phyloP scores from a whole-genome alignment of 176 grass and related monocot species.

The Oryza longistaminata region DNA sequence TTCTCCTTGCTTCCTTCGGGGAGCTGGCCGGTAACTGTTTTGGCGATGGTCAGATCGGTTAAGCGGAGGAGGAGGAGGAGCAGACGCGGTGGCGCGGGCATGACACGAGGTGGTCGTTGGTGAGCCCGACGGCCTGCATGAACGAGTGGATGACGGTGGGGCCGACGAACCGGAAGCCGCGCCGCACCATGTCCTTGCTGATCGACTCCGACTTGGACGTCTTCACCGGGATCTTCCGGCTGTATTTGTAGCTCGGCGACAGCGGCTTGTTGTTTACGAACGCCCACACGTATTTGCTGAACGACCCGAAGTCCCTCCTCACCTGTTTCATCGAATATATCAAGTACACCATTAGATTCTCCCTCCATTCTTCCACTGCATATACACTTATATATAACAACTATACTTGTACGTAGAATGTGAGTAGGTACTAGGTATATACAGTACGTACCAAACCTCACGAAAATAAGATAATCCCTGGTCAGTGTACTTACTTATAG shows the following conservation, averaged over 20 bases:
- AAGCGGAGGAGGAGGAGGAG: not conserved
- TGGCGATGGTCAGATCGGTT: constrained; percentile 5
- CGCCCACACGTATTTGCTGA: constrained; percentile 82
- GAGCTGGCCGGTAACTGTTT: not conserved
- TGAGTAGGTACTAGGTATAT: not conserved
- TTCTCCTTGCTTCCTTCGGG: not conserved
- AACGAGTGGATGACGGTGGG: constrained; percentile 93
- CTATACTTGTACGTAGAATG: constrained; percentile 9
- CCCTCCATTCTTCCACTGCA: not conserved
- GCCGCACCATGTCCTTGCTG: constrained; percentile 98
- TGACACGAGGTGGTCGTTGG: constrained; percentile 94
- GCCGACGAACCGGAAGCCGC: constrained; percentile 83
- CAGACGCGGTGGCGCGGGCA: constrained; percentile 85
- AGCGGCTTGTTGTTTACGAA: constrained; percentile 90
- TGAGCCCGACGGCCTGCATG: constrained; percentile 95
- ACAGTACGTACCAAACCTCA: not conserved
- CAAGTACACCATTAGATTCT: not conserved
- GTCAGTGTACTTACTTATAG: constrained; percentile 12
- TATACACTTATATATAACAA: not conserved
- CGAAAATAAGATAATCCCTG: constrained; percentile 2
- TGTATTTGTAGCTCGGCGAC: constrained; percentile 73
- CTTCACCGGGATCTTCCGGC: constrained; percentile 94
- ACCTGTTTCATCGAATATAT: constrained; percentile 44
- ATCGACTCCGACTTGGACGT: constrained; percentile 96
- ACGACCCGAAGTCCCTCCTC: constrained; percentile 53